Evolutionary conservation across 2,329 filamentous ascomycete genomes (phyloP).

Genomic region (Ophiostoma sp.): DNA sequence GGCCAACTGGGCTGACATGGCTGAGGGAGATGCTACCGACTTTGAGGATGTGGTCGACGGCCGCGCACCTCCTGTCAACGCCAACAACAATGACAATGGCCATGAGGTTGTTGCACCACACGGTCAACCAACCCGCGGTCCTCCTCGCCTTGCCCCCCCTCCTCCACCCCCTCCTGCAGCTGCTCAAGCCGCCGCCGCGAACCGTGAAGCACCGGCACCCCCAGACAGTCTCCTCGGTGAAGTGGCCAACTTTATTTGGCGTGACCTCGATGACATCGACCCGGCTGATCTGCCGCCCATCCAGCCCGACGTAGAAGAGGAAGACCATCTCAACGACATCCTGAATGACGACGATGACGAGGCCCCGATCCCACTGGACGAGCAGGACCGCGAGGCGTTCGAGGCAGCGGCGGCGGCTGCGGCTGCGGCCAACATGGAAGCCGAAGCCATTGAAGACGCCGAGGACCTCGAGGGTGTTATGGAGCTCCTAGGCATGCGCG

Average conservation of each 20-base stretch:
- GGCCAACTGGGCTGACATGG: neutral
- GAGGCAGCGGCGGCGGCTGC: constrained; percentile 67
- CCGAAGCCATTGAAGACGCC: constrained; percentile 75
- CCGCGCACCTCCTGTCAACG: neutral
- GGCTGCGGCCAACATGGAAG: constrained; percentile 67
- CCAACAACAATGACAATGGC: neutral
- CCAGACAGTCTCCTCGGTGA: constrained; percentile 43
- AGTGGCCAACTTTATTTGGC: constrained; percentile 64
- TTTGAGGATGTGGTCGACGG: neutral
- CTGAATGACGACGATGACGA: constrained; percentile 38
- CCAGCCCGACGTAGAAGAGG: constrained; percentile 40
- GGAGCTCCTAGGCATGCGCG: constrained; percentile 95
- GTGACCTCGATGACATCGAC: constrained; percentile 54
- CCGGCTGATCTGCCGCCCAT: constrained; percentile 52
- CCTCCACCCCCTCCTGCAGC: neutral
- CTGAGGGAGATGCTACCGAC: neutral
- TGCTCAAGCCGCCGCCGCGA: neutral
- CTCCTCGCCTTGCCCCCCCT: neutral
- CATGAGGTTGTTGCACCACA: neutral
- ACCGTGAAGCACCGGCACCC: constrained; percentile 17
- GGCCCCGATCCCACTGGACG: constrained; percentile 40
- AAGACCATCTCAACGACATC: constrained; percentile 31
- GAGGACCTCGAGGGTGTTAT: constrained; percentile 96
- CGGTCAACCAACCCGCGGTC: neutral
- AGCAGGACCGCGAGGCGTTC: constrained; percentile 58